phyloP scores from a whole-genome alignment of 192 early-diverging fungal genomes.

The Dissophora globulifera region DNA sequence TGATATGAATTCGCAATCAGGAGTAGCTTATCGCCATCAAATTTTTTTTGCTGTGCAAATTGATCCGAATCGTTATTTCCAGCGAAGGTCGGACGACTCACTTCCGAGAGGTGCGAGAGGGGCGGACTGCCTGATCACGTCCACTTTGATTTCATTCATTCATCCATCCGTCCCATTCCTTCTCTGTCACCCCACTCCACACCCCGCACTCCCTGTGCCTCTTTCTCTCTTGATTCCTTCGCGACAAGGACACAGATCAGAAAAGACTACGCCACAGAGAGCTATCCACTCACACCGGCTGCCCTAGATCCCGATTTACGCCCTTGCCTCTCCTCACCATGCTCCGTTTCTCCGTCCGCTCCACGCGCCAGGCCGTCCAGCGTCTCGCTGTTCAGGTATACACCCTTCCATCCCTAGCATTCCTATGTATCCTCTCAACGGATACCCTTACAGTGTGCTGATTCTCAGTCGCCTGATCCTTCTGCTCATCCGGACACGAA shows the following conservation, averaged over 20 bases:
- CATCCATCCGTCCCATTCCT: neutral
- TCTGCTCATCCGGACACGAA: no score
- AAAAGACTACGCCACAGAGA: neutral
- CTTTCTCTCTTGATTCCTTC: neutral
- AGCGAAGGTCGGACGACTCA: no score
- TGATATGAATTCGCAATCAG: no score
- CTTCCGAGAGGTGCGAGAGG: no score
- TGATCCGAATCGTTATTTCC: no score
- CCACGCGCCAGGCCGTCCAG: slow-evolving; percentile 54
- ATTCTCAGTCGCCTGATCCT: no score
- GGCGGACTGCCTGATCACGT: no score
- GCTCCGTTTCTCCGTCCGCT: slow-evolving; percentile 51
- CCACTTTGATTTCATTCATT: neutral
- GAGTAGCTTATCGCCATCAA: no score
- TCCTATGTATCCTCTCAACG: neutral
- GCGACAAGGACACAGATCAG: neutral
- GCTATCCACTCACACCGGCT: neutral
- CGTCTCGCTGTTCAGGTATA: slow-evolving; percentile 54
- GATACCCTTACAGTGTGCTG: neutral
- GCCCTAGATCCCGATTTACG: neutral
- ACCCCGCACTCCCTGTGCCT: neutral
- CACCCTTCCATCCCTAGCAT: neutral
- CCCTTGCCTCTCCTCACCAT: slow-evolving; percentile 21
- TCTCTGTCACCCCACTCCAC: neutral
- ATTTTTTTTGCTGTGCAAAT: no score